A percentile compares a stretch with the other conserved stretches of the same genome.
Evolutionary conservation across 805 yeast genomes (phyloP).

Genomic region (Starmerella floris): DNA sequence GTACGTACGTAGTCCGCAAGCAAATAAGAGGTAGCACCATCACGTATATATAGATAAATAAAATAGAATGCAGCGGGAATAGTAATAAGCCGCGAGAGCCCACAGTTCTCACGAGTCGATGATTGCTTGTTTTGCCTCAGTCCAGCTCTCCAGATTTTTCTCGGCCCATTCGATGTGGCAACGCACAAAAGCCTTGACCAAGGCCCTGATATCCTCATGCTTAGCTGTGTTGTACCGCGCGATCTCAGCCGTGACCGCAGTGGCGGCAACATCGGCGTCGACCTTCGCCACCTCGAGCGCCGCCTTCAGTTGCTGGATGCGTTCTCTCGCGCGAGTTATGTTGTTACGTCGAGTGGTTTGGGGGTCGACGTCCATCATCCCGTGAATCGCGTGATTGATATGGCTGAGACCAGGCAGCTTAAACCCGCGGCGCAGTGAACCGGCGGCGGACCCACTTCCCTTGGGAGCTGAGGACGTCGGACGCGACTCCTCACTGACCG

Average conservation of each 20-base stretch:
- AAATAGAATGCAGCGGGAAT: background rate
- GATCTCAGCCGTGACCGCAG: slow-evolving; percentile 32
- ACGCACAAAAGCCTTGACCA: slow-evolving; percentile 40
- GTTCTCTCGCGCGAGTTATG: slow-evolving; percentile 34
- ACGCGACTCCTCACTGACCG: background rate
- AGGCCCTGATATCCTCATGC: slow-evolving; percentile 38
- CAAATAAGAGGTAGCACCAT: too few species aligned
- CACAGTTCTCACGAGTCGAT: slow-evolving; percentile 6
- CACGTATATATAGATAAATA: background rate
- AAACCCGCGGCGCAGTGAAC: slow-evolving; percentile 25
- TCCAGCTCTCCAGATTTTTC: slow-evolving; percentile 55
- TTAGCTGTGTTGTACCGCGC: slow-evolving; percentile 37
- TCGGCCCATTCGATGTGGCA: slow-evolving; percentile 53
- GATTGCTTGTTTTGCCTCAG: slow-evolving; percentile 36
- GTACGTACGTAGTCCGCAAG: too few species aligned
- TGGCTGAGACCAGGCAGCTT: slow-evolving; percentile 43
- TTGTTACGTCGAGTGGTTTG: slow-evolving; percentile 46
- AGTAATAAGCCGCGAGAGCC: background rate
- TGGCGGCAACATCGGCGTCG: slow-evolving; percentile 39
- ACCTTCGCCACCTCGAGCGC: slow-evolving; percentile 41
- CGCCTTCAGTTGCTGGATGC: slow-evolving; percentile 36
- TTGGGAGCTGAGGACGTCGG: background rate
- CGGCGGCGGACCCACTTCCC: background rate
- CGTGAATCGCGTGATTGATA: slow-evolving; percentile 41
- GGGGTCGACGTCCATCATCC: slow-evolving; percentile 54